phyloP scores from a whole-genome alignment of 2,329 filamentous ascomycete genomes.

The Calycina herbarum region DNA sequence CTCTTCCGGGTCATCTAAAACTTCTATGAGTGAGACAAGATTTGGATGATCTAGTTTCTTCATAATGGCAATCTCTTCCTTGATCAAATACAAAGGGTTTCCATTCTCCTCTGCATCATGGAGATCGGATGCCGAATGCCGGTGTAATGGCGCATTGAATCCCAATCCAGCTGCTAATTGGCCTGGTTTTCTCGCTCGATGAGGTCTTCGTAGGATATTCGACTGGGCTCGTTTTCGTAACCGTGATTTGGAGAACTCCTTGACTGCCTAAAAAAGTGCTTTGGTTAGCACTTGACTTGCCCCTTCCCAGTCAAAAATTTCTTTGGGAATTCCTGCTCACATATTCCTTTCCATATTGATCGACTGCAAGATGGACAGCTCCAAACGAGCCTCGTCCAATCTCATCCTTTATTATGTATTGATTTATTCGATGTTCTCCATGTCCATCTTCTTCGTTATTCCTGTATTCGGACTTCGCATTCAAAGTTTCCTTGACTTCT shows the following conservation, averaged over 20 bases:
- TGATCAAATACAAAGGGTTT: slow-evolving; percentile 80
- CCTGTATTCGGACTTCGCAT: slow-evolving; percentile 83
- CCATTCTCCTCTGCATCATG: slow-evolving; percentile 60
- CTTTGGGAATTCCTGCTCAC: slow-evolving; percentile 52
- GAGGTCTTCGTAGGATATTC: slow-evolving; percentile 72
- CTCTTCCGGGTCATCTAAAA: slow-evolving; percentile 91
- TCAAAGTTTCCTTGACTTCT: slow-evolving; percentile 81
- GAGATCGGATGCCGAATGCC: slow-evolving; percentile 54
- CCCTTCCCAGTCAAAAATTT: neutral
- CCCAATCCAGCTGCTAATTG: slow-evolving; percentile 45
- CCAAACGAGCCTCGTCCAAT: slow-evolving; percentile 97
- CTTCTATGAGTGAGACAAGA: slow-evolving; percentile 89
- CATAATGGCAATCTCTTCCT: slow-evolving; percentile 98
- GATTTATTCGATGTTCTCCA: slow-evolving; percentile 85
- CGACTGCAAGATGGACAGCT: slow-evolving; percentile 83
- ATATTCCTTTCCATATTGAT: slow-evolving; percentile 92
- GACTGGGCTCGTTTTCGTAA: slow-evolving; percentile 89
- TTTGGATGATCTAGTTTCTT: slow-evolving; percentile 97
- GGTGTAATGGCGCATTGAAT: slow-evolving; percentile 45
- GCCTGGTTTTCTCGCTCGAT: slow-evolving; percentile 52
- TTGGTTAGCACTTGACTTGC: neutral
- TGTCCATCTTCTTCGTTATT: slow-evolving; percentile 81
- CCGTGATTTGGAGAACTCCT: slow-evolving; percentile 94
- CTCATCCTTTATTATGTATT: slow-evolving; percentile 91
- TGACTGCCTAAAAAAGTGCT: slow-evolving; percentile 68